Percentiles rank a stretch among this genome's conserved stretches.
These are phyloP conservation scores for Mortierella polycephala DNA, from an alignment of 371 early-diverging fungal species.

Conservation along the genomic window DNA sequence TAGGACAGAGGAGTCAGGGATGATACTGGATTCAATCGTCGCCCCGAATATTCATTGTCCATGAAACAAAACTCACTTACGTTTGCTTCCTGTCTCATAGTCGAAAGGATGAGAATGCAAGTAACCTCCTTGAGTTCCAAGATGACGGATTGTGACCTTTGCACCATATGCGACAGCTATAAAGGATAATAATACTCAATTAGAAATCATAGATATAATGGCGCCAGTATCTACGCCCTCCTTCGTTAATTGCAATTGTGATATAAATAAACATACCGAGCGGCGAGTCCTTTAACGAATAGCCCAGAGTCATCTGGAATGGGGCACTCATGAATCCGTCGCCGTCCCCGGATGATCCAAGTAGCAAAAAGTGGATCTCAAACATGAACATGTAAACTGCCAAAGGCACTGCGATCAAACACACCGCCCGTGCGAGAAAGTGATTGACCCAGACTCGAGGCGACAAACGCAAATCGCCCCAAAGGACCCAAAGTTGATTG, in stretches of 20 bases:
- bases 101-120: constrained; percentile 89
- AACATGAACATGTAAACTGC: constrained; percentile 84
- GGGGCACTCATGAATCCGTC: constrained; percentile 83
- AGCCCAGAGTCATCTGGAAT: constrained; percentile 76
- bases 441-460: constrained; percentile 56
- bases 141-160: constrained; percentile 78
- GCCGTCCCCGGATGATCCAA: constrained; percentile 77
- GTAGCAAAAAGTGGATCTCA: constrained; percentile 84
- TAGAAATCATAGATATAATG: not conserved
- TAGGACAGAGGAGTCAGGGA: not conserved
- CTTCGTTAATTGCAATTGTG: not conserved
- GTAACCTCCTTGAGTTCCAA: constrained; percentile 77
- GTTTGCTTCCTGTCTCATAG: constrained; percentile 85
- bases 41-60: too few species aligned
- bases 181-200: not conserved
- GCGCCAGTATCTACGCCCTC: too few species aligned
- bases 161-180: constrained; percentile 87
- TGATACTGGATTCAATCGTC: not conserved
- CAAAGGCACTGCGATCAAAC: constrained; percentile 84
- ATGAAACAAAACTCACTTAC: constrained; percentile 50
- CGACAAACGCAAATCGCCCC: constrained; percentile 74
- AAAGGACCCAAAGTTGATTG: constrained; percentile 89
- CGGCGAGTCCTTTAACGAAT: constrained; percentile 39
- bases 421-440: constrained; percentile 70
- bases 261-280: constrained; percentile 11